Evolutionary conservation across 2,329 filamentous ascomycete genomes (phyloP).

Genomic region (Xylariaceae sp.): DNA sequence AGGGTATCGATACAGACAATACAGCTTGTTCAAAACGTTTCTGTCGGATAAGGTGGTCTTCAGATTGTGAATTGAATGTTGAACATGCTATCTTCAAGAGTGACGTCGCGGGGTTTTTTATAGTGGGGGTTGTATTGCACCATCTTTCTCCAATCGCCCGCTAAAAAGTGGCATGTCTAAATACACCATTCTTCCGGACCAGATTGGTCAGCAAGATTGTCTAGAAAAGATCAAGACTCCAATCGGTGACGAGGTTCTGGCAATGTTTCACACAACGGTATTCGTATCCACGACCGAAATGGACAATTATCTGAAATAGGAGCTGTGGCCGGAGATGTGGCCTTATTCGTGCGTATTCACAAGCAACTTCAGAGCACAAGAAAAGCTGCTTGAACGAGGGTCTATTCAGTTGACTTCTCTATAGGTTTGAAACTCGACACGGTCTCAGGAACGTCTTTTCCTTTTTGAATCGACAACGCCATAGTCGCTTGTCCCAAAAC

Average conservation of each 20-base stretch:
- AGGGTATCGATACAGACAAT: no score
- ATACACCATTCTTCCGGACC: background rate
- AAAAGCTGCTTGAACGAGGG: background rate
- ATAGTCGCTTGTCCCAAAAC: constrained; percentile 17
- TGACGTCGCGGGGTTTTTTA: constrained; percentile 23
- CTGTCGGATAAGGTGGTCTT: no score
- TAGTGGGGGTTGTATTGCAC: constrained; percentile 20
- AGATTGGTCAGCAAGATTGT: constrained; percentile 15
- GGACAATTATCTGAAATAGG: no score
- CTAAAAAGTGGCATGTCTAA: background rate
- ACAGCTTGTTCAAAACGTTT: no score
- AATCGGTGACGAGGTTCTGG: no score
- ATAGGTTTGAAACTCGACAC: constrained; percentile 1
- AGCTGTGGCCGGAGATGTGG: background rate
- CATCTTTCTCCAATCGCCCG: constrained; percentile 8
- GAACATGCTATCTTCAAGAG: constrained; percentile 8
- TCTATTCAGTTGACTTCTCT: background rate
- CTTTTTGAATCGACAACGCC: constrained; percentile 5
- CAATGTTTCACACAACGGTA: no score
- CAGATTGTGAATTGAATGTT: constrained; percentile 1
- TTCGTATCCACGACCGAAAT: no score
- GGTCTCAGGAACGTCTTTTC: constrained; percentile 12
- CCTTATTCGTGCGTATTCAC: background rate
- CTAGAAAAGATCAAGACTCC: no score
- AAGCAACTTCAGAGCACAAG: background rate